Conservation (phyloP, 2,329 filamentous ascomycete genomes). For the Bipolaris cookei region DNA sequence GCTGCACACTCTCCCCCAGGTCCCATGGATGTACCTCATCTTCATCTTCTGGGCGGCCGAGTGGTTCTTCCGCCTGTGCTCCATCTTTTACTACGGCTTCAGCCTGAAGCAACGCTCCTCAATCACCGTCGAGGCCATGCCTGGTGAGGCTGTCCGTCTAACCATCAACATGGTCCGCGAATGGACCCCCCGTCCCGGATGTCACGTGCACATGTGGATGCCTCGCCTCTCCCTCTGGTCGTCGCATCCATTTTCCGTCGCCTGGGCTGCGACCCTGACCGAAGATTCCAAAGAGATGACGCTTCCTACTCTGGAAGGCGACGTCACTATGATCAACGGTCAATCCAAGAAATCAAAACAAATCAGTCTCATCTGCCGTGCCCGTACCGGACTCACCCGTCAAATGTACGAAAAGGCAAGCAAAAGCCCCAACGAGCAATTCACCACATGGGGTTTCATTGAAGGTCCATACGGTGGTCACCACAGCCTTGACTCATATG, state of each 20-base stretch:
- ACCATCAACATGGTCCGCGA: conserved; percentile 65
- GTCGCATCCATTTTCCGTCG: conserved; percentile 59
- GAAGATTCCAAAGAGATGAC: conserved; percentile 44
- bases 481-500: conserved; percentile 75
- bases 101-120: conserved; percentile 58
- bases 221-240: conserved; percentile 54
- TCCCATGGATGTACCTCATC: conserved; percentile 75
- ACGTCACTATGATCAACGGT: conserved; percentile 27
- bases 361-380: conserved; percentile 75
- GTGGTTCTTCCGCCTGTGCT: conserved; percentile 55
- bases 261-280: conserved; percentile 52
- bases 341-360: conserved; percentile 45
- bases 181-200: conserved; percentile 61
- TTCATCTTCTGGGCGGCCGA: conserved; percentile 80
- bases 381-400: conserved; percentile 75
- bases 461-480: conserved; percentile 79
- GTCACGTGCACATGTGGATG: conserved; percentile 67
- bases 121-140: conserved; percentile 64
- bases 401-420: conserved; percentile 71
- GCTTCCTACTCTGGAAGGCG: conserved; percentile 42
- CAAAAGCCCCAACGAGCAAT: conserved; percentile 63
- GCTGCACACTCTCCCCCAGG: conserved; percentile 69
- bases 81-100: conserved; percentile 62
- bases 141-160: conserved; percentile 65
- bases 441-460: conserved; percentile 69